Percentiles rank a stretch among this genome's conserved stretches.
These are phyloP conservation scores for Dorcoceras hygrometricum DNA, from an alignment of 257 asterid species.

Conservation along the genomic window DNA sequence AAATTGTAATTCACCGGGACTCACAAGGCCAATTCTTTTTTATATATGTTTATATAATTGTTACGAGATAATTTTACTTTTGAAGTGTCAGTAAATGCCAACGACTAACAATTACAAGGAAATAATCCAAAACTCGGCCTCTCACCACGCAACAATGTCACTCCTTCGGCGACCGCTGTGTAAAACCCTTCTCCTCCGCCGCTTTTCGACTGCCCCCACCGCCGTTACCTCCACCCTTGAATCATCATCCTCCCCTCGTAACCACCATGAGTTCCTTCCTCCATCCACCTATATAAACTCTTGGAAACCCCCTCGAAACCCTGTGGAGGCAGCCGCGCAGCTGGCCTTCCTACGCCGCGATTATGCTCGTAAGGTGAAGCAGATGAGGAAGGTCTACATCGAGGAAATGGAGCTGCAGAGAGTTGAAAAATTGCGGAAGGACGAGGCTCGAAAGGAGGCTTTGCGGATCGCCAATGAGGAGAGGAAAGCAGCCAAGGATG, in stretches of 20 bases:
- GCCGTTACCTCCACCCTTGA: slow-evolving; percentile 16
- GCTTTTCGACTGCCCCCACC: slow-evolving; percentile 26
- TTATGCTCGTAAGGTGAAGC: slow-evolving; percentile 55
- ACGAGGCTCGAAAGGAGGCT: slow-evolving; percentile 67
- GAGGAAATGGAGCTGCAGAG: slow-evolving; percentile 71
- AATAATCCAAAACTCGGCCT: not conserved
- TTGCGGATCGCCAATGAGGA: slow-evolving; percentile 69
- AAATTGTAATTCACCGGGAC: no score
- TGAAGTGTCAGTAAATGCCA: no score
- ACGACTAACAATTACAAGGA: no score
- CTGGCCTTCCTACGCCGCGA: slow-evolving; percentile 66
- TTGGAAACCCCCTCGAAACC: slow-evolving; percentile 57
- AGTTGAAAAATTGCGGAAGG: slow-evolving; percentile 63
- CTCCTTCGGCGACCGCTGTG: slow-evolving; percentile 44
- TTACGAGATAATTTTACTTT: no score
- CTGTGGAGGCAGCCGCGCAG: slow-evolving; percentile 65
- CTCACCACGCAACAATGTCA: slow-evolving; percentile 26
- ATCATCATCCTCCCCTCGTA: slow-evolving; percentile 32
- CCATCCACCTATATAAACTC: slow-evolving; percentile 58
- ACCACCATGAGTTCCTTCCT: slow-evolving; percentile 47
- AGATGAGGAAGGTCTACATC: slow-evolving; percentile 56
- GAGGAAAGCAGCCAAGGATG: slow-evolving; percentile 65
- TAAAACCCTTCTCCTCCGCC: slow-evolving; percentile 27
- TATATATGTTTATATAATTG: no score
- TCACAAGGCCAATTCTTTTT: no score